These are phyloP conservation scores for Coemansia sp. DNA, from an alignment of 192 early-diverging fungal species.

Conservation along the genomic window DNA sequence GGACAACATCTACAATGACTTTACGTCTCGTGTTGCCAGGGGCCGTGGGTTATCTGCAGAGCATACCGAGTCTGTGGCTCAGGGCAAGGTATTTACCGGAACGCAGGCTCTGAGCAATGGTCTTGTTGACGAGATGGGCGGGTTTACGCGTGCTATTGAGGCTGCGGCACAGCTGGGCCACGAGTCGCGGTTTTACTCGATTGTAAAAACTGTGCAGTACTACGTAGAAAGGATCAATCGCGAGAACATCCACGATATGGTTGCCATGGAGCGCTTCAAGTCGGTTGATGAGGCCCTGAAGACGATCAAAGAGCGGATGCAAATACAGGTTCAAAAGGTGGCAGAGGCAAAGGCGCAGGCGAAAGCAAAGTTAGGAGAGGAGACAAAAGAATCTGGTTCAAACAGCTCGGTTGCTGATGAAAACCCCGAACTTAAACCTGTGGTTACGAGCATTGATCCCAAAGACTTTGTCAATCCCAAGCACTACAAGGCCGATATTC, in stretches of 20 bases:
- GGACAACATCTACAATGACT: constrained; percentile 59
- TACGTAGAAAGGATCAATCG: not conserved
- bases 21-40: constrained; percentile 59
- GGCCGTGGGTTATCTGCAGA: constrained; percentile 59
- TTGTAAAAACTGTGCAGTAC: constrained; percentile 19
- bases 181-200: constrained; percentile 31
- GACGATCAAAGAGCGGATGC: not conserved
- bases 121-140: constrained; percentile 67
- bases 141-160: constrained; percentile 54
- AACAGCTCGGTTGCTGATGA: not conserved
- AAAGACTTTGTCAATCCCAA: not conserved
- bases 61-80: constrained; percentile 60
- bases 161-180: constrained; percentile 39
- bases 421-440: not conserved
- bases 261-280: not conserved
- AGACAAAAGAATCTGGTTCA: not conserved
- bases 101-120: constrained; percentile 59
- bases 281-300: not conserved
- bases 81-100: constrained; percentile 68
- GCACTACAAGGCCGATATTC: constrained; percentile 26
- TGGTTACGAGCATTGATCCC: not conserved
- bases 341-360: not conserved
- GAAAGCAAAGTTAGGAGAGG: not conserved
- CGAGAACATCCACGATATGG: not conserved
- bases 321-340: not conserved